These are phyloP conservation scores for Astragalus glycyphyllos DNA, from an alignment of 306 rosid species.

Conservation along the genomic window DNA sequence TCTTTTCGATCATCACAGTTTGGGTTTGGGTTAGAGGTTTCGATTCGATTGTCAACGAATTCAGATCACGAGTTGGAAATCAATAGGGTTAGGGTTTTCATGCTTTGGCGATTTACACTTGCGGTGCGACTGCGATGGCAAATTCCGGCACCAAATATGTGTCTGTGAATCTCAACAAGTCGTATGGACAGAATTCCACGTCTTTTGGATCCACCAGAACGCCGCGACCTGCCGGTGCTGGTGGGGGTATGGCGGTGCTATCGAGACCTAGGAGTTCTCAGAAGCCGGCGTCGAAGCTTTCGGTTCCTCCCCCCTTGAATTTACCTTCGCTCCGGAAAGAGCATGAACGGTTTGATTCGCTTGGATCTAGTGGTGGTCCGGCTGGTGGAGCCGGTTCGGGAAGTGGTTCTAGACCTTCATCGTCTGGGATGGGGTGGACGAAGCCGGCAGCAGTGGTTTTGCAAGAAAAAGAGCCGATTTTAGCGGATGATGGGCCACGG, in stretches of 20 bases:
- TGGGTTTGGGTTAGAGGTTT: conserved; percentile 28
- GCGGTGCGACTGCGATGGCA: conserved; percentile 72
- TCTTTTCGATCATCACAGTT: conserved; percentile 3
- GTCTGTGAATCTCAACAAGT: conserved; percentile 95
- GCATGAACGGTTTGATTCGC: conserved; percentile 83
- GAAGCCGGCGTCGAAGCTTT: conserved; percentile 88
- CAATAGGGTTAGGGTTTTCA: conserved; percentile 65
- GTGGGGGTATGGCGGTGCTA: conserved; percentile 81
- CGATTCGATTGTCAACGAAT: conserved; percentile 16
- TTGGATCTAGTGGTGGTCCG: conserved; percentile 68
- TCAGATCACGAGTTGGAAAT: conserved; percentile 24
- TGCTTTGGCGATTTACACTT: conserved; percentile 66
- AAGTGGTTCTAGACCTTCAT: conserved; percentile 71
- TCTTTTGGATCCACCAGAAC: conserved; percentile 62
- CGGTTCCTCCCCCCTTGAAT: conserved; percentile 99
- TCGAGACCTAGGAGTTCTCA: conserved; percentile 93
- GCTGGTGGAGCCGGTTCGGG: conserved; percentile 71
- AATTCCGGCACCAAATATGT: conserved; percentile 88
- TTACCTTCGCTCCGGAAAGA: conserved; percentile 89
- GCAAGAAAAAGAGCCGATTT: conserved; percentile 58
- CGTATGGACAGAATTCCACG: conserved; percentile 78
- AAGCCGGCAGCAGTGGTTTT: conserved; percentile 59
- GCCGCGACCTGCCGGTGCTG: conserved; percentile 49
- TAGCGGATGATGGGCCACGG: conserved; percentile 47
- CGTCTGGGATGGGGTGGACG: conserved; percentile 92